These are phyloP conservation scores for Pascua guehoae DNA, from an alignment of 1,284 basidiomycete genomes.

Conservation along the genomic window DNA sequence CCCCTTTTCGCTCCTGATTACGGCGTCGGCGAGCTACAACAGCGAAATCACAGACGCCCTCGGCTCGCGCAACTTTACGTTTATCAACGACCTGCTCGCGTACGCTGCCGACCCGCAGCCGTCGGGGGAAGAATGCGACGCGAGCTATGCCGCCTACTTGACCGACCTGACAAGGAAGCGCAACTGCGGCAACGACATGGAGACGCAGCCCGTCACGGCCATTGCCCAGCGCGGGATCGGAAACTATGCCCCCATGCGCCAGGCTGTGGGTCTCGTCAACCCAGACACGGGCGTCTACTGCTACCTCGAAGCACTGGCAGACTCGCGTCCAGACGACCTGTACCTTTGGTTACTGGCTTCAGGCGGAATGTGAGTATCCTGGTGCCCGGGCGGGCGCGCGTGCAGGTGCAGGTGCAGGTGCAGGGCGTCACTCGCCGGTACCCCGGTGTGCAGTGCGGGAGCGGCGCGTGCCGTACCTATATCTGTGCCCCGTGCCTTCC, in stretches of 20 bases:
- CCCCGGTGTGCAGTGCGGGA: not conserved
- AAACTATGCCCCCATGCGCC: constrained; percentile 41
- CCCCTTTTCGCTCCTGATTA: constrained; percentile 66
- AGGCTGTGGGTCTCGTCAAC: constrained; percentile 31
- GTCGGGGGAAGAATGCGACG: constrained; percentile 23
- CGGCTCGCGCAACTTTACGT: constrained; percentile 60
- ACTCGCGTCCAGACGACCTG: constrained; percentile 39
- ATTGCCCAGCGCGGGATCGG: constrained; percentile 35
- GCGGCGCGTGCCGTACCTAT: too few species aligned
- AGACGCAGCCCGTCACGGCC: constrained; percentile 24
- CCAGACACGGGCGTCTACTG: constrained; percentile 38
- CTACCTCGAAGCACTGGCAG: constrained; percentile 40
- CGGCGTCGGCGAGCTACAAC: constrained; percentile 58
- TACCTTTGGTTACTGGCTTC: constrained; percentile 44
- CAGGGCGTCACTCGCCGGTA: not conserved
- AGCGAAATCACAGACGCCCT: constrained; percentile 40
- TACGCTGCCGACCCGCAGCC: constrained; percentile 31
- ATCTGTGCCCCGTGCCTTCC: not conserved
- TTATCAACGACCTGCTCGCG: constrained; percentile 61
- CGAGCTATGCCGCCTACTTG: constrained; percentile 24
- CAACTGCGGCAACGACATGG: constrained; percentile 39
- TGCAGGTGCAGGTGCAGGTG: too few species aligned
- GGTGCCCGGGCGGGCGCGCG: too few species aligned
- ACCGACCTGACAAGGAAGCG: constrained; percentile 23
- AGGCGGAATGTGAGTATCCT: constrained; percentile 39